phyloP scores from a whole-genome alignment of 768 basidiomycete species.

The Ramaria sp. region DNA sequence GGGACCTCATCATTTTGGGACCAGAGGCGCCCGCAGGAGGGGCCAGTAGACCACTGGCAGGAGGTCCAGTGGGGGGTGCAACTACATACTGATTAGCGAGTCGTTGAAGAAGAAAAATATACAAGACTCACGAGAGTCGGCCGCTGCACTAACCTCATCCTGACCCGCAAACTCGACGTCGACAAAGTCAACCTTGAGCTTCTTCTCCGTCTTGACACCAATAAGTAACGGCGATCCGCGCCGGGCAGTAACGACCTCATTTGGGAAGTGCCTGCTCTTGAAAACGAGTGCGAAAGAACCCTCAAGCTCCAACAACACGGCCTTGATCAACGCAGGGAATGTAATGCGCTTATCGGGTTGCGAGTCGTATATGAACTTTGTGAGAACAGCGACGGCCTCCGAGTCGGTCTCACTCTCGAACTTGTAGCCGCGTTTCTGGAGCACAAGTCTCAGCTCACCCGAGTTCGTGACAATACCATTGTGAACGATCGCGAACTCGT shows the following conservation, averaged over 20 bases:
- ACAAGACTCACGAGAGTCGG: slow-evolving; percentile 30
- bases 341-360: slow-evolving; percentile 75
- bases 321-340: slow-evolving; percentile 90
- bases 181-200: slow-evolving; percentile 98
- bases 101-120: not conserved
- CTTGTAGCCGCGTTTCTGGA: slow-evolving; percentile 90
- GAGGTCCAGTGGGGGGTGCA: slow-evolving; percentile 32
- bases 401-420: slow-evolving; percentile 97
- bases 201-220: slow-evolving; percentile 99
- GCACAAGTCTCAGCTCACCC: slow-evolving; percentile 76
- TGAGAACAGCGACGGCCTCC: slow-evolving; percentile 91
- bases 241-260: slow-evolving; percentile 91
- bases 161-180: slow-evolving; percentile 90
- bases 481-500: slow-evolving; percentile 91
- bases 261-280: slow-evolving; percentile 93
- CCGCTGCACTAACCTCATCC: slow-evolving; percentile 36
- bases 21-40: slow-evolving; percentile 49
- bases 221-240: slow-evolving; percentile 94
- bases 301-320: slow-evolving; percentile 93
- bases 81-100: slow-evolving; percentile 17
- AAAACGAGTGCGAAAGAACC: slow-evolving; percentile 99
- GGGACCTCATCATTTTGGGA: slow-evolving; percentile 77
- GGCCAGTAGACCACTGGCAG: slow-evolving; percentile 49
- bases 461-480: slow-evolving; percentile 98
- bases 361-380: slow-evolving; percentile 93